Base-by-base conservation (phyloP, 2,329 filamentous ascomycete species). In the Chaetomium sp. region DNA sequence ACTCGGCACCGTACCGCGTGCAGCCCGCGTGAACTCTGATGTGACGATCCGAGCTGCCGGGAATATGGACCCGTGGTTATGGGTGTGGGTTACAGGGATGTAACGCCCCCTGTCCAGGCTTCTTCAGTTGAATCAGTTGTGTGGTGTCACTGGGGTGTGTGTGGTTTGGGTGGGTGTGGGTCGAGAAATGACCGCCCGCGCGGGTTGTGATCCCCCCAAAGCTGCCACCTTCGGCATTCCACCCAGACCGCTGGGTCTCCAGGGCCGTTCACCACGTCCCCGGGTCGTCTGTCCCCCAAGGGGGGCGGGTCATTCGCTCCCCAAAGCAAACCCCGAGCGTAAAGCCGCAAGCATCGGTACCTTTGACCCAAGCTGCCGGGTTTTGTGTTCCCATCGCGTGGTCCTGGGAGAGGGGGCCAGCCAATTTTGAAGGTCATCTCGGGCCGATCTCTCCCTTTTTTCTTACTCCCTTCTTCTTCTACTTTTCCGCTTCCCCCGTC, bases 201-300 rank as follows among this genome's bases (percentile, higher is more conserved):
- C 19, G 19, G 19, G 40, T 19, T 41, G 36, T 36, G 9, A 12
- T 14, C 4, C 45, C 34, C 52, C 14, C 47, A 8, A 14, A 10
- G 44, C 19, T 47, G 48, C 48, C 48, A 49, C 34, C 36, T 55
- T 58, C 51, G 52, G 53, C 53, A 56, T 54, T 51, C 42, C 51
- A 57, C 57, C 57, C 59, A 57, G 48, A 40, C 58, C 34, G 50
- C 53, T 56, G 60, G 60, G 58, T 49, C 58, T 36, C 9, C 27
- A 4, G 27, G 3, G n/a, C 38, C 41, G 47, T 41, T 7, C 47
- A 14, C 38, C 36, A 19, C 50, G 33, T 34, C 6, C 44, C 44
- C 44, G 27, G 40, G 11, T n/a, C 40, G 7, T 41, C 19, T 27
- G 19, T 27, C 19, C 19, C 19, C 19, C 19, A 27, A 27, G 19